Percentiles rank a stretch among this genome's conserved stretches.
Evolutionary conservation across 805 yeast genomes (phyloP).

Genomic region (Kuraishia piskuri): DNA sequence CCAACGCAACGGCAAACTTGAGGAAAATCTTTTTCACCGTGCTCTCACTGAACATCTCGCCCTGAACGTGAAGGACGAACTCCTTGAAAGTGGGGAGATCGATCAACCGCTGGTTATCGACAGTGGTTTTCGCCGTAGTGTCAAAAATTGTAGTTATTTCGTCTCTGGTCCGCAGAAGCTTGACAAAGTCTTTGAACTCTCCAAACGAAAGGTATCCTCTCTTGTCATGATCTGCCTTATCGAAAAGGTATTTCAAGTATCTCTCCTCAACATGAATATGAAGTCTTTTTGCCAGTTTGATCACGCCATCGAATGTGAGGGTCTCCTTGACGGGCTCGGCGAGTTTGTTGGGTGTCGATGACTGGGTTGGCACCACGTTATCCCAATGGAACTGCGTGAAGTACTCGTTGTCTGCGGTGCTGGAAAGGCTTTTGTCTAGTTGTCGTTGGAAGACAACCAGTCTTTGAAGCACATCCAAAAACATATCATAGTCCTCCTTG

Average conservation of each 20-base stretch:
- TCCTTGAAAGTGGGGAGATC: slow-evolving; percentile 21
- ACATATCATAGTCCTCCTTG: slow-evolving; percentile 40
- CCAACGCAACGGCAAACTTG: slow-evolving; percentile 21
- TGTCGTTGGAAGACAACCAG: slow-evolving; percentile 51
- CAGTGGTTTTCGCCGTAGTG: background rate
- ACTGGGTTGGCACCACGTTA: slow-evolving; percentile 22
- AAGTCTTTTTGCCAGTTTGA: slow-evolving; percentile 53
- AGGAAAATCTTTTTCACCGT: slow-evolving; percentile 24
- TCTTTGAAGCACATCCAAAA: slow-evolving; percentile 45
- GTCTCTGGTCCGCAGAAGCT: slow-evolving; percentile 50
- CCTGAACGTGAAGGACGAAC: slow-evolving; percentile 42
- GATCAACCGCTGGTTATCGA: slow-evolving; percentile 14
- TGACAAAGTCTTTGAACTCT: slow-evolving; percentile 72
- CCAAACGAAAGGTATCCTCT: slow-evolving; percentile 53
- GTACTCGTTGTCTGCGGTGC: slow-evolving; percentile 28
- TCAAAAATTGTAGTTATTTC: slow-evolving; percentile 53
- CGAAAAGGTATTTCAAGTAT: slow-evolving; percentile 42
- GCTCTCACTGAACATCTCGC: slow-evolving; percentile 26
- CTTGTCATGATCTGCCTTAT: slow-evolving; percentile 38
- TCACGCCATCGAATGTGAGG: slow-evolving; percentile 58
- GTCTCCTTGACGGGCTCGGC: slow-evolving; percentile 9
- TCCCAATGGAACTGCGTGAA: slow-evolving; percentile 57
- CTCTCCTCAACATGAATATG: slow-evolving; percentile 63
- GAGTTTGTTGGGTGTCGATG: background rate
- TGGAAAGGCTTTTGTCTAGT: slow-evolving; percentile 52